These are phyloP conservation scores for Eimeria maxima DNA, from an alignment of 169 alveolate genomes.

Conservation along the genomic window DNA sequence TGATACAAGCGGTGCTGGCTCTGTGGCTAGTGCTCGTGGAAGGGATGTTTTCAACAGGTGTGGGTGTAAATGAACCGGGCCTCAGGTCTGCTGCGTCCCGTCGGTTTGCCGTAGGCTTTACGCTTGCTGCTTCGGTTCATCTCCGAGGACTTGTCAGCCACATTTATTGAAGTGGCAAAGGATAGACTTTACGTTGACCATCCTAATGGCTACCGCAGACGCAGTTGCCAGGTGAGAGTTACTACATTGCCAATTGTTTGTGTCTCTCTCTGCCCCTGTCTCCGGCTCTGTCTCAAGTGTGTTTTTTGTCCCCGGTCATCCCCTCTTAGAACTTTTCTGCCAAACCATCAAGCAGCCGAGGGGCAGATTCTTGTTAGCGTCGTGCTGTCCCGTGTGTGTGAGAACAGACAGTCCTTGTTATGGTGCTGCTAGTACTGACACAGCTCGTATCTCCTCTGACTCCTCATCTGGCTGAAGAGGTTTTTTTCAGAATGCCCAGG, in stretches of 20 bases:
- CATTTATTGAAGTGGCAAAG: slow-evolving; percentile 76
- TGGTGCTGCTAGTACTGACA: slow-evolving; percentile 29
- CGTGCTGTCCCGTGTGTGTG: neutral
- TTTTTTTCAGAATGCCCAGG: slow-evolving; percentile 70
- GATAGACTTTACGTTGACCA: slow-evolving; percentile 81
- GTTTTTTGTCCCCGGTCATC: neutral
- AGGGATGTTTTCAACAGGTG: neutral
- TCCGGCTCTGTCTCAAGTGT: neutral
- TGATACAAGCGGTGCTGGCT: neutral
- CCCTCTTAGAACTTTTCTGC: neutral
- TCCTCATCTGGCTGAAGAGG: slow-evolving; percentile 82
- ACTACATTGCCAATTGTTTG: neutral
- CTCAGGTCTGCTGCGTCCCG: neutral
- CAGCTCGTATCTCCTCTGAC: slow-evolving; percentile 79
- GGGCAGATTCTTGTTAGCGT: neutral
- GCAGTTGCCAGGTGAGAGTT: slow-evolving; percentile 80
- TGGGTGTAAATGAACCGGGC: neutral
- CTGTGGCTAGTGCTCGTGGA: slow-evolving; percentile 1
- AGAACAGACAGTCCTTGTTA: slow-evolving; percentile 74
- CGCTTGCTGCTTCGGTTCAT: slow-evolving; percentile 58
- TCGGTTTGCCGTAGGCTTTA: slow-evolving; percentile 39
- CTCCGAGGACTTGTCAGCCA: slow-evolving; percentile 66
- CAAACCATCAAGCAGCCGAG: neutral
- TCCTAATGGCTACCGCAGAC: slow-evolving; percentile 72
- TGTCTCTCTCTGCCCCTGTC: neutral